Conservation (phyloP, 2,329 filamentous ascomycete species). For the Akanthomyces lecanii region DNA sequence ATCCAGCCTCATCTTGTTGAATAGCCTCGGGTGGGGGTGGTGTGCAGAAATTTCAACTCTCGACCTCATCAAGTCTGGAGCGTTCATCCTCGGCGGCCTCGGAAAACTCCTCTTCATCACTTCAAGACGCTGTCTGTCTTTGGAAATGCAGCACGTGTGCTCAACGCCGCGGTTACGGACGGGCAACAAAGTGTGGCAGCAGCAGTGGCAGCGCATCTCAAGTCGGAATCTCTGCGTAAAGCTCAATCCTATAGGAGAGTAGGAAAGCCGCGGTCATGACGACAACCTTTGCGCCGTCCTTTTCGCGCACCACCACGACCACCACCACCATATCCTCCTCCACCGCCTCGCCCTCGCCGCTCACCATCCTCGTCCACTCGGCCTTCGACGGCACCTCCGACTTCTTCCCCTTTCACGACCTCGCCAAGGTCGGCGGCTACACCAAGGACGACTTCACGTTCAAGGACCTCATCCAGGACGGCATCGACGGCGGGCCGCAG, state of each 20-base stretch:
- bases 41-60: neutral
- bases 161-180: neutral
- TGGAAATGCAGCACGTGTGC: conserved; percentile 13
- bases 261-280: conserved; percentile 21
- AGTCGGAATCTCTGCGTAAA: neutral
- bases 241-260: conserved; percentile 2
- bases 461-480: conserved; percentile 31
- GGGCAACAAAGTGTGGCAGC: neutral
- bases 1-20: neutral
- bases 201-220: neutral
- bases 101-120: too few species aligned
- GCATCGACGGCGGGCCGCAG: conserved; percentile 30
- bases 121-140: neutral
- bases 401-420: conserved; percentile 37
- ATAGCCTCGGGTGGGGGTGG: neutral
- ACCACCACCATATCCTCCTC: neutral
- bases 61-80: neutral
- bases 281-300: conserved; percentile 10
- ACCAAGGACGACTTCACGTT: conserved; percentile 29
- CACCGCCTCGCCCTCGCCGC: conserved; percentile 13
- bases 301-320: neutral
- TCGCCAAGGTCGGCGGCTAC: conserved; percentile 28
- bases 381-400: conserved; percentile 31
- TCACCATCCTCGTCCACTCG: conserved; percentile 28
- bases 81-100: too few species aligned